phyloP scores from a whole-genome alignment of 768 basidiomycete species.

The Amanita pallidorosea region DNA sequence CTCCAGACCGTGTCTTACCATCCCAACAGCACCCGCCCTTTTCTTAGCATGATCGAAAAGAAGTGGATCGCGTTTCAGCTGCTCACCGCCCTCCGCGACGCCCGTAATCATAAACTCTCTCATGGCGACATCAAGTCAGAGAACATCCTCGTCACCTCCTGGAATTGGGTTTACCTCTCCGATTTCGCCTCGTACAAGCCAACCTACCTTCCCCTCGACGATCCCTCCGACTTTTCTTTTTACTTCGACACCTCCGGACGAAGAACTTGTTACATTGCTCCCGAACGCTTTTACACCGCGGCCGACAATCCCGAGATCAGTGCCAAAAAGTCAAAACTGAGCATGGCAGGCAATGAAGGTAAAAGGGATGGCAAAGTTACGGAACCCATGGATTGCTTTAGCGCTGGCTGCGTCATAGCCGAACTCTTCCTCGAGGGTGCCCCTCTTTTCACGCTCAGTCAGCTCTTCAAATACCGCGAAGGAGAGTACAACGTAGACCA shows the following conservation, averaged over 20 bases:
- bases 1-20: not conserved
- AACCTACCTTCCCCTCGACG: constrained; percentile 88
- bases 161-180: constrained; percentile 91
- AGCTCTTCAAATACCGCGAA: constrained; percentile 88
- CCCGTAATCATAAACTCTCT: constrained; percentile 76
- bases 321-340: constrained; percentile 48
- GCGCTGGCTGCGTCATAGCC: constrained; percentile 87
- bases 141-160: constrained; percentile 92
- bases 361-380: constrained; percentile 77
- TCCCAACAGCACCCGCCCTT: constrained; percentile 77
- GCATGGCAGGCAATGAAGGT: constrained; percentile 44
- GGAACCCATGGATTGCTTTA: constrained; percentile 97
- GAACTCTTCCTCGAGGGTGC: constrained; percentile 95
- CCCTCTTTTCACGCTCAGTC: constrained; percentile 86
- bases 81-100: constrained; percentile 73
- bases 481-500: constrained; percentile 72
- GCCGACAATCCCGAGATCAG: constrained; percentile 58
- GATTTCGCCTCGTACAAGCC: constrained; percentile 97
- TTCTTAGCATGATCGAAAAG: constrained; percentile 86
- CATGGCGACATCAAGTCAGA: constrained; percentile 90
- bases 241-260: constrained; percentile 94
- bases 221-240: constrained; percentile 96
- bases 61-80: constrained; percentile 97
- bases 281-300: constrained; percentile 87
- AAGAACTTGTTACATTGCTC: constrained; percentile 92